Conservation (phyloP, 163 green algal species). For the Scenedesmus sp. region DNA sequence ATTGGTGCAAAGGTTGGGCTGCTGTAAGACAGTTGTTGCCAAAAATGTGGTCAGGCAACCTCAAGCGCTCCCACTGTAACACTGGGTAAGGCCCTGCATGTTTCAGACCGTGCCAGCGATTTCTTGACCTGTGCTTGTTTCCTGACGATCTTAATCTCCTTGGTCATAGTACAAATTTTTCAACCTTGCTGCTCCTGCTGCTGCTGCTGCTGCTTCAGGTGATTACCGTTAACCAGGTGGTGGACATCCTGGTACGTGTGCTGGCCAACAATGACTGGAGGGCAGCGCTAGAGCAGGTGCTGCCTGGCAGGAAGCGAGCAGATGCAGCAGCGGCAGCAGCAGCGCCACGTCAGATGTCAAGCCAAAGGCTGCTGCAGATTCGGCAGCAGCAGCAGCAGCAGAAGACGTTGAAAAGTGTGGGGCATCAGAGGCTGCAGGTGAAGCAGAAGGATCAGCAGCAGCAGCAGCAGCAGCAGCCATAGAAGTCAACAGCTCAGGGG, state of each 20-base stretch:
- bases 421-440: not conserved
- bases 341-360: not conserved
- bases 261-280: constrained; percentile 58
- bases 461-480: not conserved
- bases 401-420: too few species aligned
- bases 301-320: constrained; percentile 59
- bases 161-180: too few species aligned
- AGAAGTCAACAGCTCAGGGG: not conserved
- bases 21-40: too few species aligned
- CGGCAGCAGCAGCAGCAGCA: not conserved
- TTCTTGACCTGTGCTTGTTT: too few species aligned
- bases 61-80: too few species aligned
- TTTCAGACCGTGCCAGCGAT: too few species aligned
- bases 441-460: constrained; percentile 5
- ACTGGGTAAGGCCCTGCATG: too few species aligned
- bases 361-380: not conserved
- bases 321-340: not conserved
- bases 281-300: constrained; percentile 48
- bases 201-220: constrained; percentile 50
- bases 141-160: too few species aligned
- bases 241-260: constrained; percentile 59
- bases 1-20: too few species aligned
- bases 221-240: constrained; percentile 74
- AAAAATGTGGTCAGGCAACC: too few species aligned
- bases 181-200: not conserved